These are phyloP conservation scores for Magnusiomyces magnusii DNA, from an alignment of 1,139 yeast genomes.

Conservation along the genomic window DNA sequence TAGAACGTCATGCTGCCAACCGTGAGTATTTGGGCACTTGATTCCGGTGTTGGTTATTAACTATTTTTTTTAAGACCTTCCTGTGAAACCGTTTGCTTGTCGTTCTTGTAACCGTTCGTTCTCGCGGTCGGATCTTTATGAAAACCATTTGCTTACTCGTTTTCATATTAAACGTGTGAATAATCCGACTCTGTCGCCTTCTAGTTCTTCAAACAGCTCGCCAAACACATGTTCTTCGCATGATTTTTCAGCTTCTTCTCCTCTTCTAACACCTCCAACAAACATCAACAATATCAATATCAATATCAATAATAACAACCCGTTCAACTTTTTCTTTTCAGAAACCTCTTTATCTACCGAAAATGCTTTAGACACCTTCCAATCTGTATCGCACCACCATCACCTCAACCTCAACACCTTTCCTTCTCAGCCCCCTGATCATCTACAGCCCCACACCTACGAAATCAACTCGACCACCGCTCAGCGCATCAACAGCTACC, in stretches of 20 bases:
- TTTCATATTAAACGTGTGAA: constrained; percentile 14
- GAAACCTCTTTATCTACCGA: neutral
- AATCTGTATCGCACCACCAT: constrained; percentile 5
- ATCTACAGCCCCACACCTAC: neutral
- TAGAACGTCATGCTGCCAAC: constrained; percentile 34
- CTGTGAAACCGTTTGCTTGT: constrained; percentile 15
- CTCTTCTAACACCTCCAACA: no score
- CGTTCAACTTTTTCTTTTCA: constrained; percentile 7
- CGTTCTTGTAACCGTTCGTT: constrained; percentile 14
- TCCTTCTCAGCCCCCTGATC: neutral
- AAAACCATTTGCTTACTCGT: constrained; percentile 15
- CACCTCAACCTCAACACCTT: neutral
- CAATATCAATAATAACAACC: no score
- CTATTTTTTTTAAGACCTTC: constrained; percentile 10
- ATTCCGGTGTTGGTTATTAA: neutral
- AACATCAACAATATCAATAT: no score
- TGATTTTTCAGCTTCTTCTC: no score
- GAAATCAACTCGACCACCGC: neutral
- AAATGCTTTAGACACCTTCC: constrained; percentile 8
- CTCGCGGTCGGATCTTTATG: constrained; percentile 14
- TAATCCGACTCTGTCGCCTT: no score
- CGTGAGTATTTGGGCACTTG: constrained; percentile 20
- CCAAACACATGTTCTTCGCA: no score
- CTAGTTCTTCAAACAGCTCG: no score
- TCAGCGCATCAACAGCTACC: neutral